phyloP scores from a whole-genome alignment of 2,329 filamentous ascomycete species.

The Gnomoniopsis sp. region DNA sequence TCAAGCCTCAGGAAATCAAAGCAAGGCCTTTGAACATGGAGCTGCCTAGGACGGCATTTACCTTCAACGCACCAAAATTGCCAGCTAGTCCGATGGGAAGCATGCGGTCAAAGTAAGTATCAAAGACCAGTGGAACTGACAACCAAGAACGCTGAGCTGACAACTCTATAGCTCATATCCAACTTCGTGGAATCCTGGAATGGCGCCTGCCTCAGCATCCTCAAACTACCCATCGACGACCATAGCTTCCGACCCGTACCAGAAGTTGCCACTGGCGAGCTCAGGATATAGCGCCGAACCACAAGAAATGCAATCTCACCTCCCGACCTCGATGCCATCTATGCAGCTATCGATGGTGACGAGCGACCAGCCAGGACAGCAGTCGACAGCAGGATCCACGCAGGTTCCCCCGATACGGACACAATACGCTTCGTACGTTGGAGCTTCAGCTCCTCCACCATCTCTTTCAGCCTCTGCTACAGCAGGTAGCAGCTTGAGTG shows the following conservation, averaged over 20 bases:
- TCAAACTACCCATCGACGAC: conserved; percentile 48
- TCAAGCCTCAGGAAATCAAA: conserved; percentile 54
- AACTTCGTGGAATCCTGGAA: conserved; percentile 50
- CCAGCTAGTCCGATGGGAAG: conserved; percentile 47
- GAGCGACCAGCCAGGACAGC: conserved; percentile 41
- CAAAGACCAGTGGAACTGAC: neutral
- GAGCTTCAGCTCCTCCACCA: conserved; percentile 46
- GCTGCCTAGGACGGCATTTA: conserved; percentile 54
- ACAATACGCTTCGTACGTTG: conserved; percentile 51
- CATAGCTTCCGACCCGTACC: conserved; percentile 49
- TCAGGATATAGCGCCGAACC: conserved; percentile 47
- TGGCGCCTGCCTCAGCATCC: conserved; percentile 45
- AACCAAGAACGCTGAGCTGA: conserved; percentile 23
- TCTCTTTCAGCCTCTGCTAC: conserved; percentile 44
- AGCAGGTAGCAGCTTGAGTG: conserved; percentile 44
- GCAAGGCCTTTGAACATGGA: conserved; percentile 51
- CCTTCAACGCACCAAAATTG: conserved; percentile 55
- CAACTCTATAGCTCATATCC: conserved; percentile 48
- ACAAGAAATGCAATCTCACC: conserved; percentile 50
- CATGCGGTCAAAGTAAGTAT: conserved; percentile 57
- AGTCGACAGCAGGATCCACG: conserved; percentile 2
- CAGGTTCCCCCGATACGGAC: conserved; percentile 42
- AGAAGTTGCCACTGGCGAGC: conserved; percentile 50
- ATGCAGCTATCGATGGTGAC: conserved; percentile 49
- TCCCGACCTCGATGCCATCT: conserved; percentile 52